These are phyloP conservation scores for Otatea glauca DNA, from an alignment of 176 grass and related monocot species.

Conservation along the genomic window DNA sequence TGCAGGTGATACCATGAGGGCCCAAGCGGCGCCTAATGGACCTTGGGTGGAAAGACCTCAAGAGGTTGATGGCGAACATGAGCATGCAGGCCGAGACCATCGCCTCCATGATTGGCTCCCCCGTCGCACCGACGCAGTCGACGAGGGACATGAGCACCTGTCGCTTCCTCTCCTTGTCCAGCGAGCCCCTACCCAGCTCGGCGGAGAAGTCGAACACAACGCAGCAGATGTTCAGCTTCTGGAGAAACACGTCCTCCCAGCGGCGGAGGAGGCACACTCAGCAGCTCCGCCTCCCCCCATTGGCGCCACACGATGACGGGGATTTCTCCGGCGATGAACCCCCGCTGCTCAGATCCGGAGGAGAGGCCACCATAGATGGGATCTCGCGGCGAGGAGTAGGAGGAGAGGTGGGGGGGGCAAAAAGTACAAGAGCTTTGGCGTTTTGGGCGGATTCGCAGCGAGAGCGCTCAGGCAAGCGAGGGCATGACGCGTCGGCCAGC, in stretches of 20 bases:
- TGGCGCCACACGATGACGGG: slow-evolving; percentile 11
- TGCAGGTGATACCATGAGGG: slow-evolving; percentile 95
- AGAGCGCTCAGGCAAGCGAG: not conserved
- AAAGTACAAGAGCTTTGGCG: slow-evolving; percentile 48
- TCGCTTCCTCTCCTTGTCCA: slow-evolving; percentile 78
- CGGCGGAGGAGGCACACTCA: slow-evolving; percentile 20
- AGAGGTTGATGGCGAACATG: slow-evolving; percentile 58
- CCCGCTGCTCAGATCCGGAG: slow-evolving; percentile 43
- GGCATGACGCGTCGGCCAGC: no score
- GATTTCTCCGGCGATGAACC: slow-evolving; percentile 44
- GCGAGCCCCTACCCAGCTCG: slow-evolving; percentile 68
- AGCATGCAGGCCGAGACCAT: slow-evolving; percentile 74
- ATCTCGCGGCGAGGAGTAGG: slow-evolving; percentile 33
- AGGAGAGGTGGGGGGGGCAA: slow-evolving; percentile 6
- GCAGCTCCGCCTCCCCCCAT: slow-evolving; percentile 38
- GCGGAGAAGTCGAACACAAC: slow-evolving; percentile 82
- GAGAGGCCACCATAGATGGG: slow-evolving; percentile 49
- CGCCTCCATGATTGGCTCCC: slow-evolving; percentile 74
- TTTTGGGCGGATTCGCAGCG: slow-evolving; percentile 38
- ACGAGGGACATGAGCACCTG: slow-evolving; percentile 76
- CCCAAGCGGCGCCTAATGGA: slow-evolving; percentile 39
- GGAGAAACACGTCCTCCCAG: slow-evolving; percentile 81
- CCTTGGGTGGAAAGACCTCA: slow-evolving; percentile 70
- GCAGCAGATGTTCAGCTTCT: slow-evolving; percentile 82
- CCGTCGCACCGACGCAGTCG: slow-evolving; percentile 61